phyloP scores from a whole-genome alignment of 2,329 filamentous ascomycete genomes.

The Plenodomus biglobosus region DNA sequence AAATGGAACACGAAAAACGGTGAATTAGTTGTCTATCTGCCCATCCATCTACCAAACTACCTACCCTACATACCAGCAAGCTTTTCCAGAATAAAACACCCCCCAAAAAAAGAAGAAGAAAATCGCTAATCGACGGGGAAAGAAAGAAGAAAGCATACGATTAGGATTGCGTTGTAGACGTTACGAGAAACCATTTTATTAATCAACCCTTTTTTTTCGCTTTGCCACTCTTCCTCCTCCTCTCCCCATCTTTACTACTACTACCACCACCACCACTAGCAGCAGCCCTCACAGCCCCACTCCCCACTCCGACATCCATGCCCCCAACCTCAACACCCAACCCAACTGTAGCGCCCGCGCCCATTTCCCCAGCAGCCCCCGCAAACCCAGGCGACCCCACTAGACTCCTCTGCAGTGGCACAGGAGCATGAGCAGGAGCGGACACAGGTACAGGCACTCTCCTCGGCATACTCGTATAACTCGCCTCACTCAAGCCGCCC shows the following conservation, averaged over 20 bases:
- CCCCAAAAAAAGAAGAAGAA: too few species aligned
- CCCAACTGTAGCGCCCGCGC: too few species aligned
- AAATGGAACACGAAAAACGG: too few species aligned
- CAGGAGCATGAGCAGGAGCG: background rate
- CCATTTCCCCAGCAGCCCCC: background rate
- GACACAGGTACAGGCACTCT: slow-evolving; percentile 38
- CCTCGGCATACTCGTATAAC: slow-evolving; percentile 36
- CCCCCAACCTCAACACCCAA: background rate
- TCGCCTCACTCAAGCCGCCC: slow-evolving; percentile 20
- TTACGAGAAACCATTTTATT: background rate
- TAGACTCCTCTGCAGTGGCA: background rate
- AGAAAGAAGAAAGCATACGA: too few species aligned
- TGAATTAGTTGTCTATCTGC: too few species aligned
- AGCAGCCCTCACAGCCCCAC: too few species aligned
- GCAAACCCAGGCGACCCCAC: background rate
- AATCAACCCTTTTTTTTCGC: slow-evolving; percentile 20
- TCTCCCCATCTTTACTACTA: slow-evolving; percentile 12
- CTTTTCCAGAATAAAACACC: too few species aligned
- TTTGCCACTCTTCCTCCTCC: slow-evolving; percentile 27
- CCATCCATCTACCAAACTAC: too few species aligned
- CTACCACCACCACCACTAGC: background rate
- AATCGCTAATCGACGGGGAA: too few species aligned
- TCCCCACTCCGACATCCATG: background rate
- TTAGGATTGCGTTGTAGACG: too few species aligned
- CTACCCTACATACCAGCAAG: too few species aligned